These are phyloP conservation scores for Diutina ranongensis DNA, from an alignment of 1,139 yeast species.

Conservation along the genomic window DNA sequence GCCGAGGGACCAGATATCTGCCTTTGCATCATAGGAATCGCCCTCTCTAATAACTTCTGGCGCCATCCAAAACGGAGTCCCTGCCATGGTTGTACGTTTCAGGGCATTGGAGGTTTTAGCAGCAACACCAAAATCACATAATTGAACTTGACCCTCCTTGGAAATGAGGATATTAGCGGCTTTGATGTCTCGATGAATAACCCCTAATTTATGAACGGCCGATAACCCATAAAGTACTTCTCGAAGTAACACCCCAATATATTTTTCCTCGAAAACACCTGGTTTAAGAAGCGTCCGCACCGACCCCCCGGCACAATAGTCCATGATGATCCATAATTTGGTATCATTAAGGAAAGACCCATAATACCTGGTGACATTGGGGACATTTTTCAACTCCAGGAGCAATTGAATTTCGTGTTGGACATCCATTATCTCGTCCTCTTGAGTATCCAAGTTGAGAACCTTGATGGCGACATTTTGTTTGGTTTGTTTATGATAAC, in stretches of 20 bases:
- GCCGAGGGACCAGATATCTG: slow-evolving; percentile 91
- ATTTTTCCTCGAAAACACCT: slow-evolving; percentile 78
- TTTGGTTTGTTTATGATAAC: slow-evolving; percentile 50
- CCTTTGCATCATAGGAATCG: slow-evolving; percentile 70
- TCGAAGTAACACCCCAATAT: slow-evolving; percentile 69
- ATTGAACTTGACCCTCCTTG: slow-evolving; percentile 78
- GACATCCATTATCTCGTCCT: slow-evolving; percentile 90
- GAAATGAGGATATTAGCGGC: slow-evolving; percentile 91
- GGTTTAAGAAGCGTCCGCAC: slow-evolving; percentile 79
- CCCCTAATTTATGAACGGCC: slow-evolving; percentile 79
- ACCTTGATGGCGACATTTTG: slow-evolving; percentile 89
- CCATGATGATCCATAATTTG: slow-evolving; percentile 95
- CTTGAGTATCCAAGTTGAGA: slow-evolving; percentile 81
- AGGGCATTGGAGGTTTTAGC: slow-evolving; percentile 76
- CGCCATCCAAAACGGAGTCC: slow-evolving; percentile 99
- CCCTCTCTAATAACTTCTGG: slow-evolving; percentile 98
- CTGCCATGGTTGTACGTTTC: slow-evolving; percentile 91
- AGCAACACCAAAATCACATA: slow-evolving; percentile 98
- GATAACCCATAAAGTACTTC: slow-evolving; percentile 71
- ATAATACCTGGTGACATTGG: slow-evolving; percentile 86
- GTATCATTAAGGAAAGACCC: slow-evolving; percentile 84
- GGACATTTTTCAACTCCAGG: slow-evolving; percentile 69
- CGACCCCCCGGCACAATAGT: slow-evolving; percentile 94
- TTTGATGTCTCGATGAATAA: slow-evolving; percentile 89
- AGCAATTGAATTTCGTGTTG: slow-evolving; percentile 88